Conservation (phyloP, 129 eudicot species). For the Saposhnikovia divaricata region DNA sequence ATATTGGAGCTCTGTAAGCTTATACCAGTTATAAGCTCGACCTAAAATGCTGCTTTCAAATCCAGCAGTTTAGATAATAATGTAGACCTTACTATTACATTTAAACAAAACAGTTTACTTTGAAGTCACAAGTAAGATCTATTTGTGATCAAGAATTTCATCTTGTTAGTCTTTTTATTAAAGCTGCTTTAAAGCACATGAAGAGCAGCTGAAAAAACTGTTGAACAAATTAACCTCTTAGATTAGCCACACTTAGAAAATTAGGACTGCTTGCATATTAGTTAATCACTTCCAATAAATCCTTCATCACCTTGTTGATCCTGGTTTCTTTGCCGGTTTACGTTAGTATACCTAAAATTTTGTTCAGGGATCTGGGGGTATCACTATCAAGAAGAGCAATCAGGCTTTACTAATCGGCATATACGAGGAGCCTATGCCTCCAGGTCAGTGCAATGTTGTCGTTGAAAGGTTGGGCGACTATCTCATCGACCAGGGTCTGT, state of each 20-base stretch:
- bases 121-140: neutral
- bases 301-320: neutral
- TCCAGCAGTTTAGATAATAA: neutral
- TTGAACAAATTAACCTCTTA: neutral
- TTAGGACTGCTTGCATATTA: neutral
- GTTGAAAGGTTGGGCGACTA: conserved; percentile 33
- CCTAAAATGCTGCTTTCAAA: neutral
- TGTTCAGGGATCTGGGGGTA: conserved; percentile 25
- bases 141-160: neutral
- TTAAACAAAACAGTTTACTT: neutral
- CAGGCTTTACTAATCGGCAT: conserved; percentile 24
- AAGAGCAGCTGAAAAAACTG: neutral
- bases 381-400: conserved; percentile 26
- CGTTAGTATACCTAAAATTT: neutral
- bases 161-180: neutral
- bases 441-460: conserved; percentile 28
- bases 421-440: conserved; percentile 29
- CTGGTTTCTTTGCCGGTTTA: neutral
- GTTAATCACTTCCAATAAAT: neutral
- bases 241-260: neutral
- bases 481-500: conserved; percentile 24
- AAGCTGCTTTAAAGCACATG: neutral
- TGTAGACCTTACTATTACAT: neutral
- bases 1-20: neutral
- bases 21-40: neutral